phyloP scores from a whole-genome alignment of 768 basidiomycete species.

The Steccherinum ochraceum region DNA sequence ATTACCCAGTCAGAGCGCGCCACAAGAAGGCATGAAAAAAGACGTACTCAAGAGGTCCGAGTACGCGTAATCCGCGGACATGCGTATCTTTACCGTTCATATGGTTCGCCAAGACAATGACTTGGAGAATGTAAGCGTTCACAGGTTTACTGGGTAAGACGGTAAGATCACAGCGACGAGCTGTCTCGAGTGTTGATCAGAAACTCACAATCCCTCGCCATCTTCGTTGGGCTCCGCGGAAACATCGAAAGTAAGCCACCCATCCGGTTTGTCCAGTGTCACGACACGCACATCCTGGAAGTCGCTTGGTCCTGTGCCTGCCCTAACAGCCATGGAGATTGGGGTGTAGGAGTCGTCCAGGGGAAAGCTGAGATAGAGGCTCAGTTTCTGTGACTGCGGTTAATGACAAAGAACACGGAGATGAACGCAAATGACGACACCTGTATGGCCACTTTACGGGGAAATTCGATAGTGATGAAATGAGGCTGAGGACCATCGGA shows the following conservation, averaged over 20 bases:
- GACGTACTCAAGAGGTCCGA: constrained; percentile 77
- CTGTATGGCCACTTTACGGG: constrained; percentile 83
- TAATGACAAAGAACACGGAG: neutral
- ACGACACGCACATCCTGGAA: constrained; percentile 87
- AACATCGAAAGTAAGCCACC: constrained; percentile 88
- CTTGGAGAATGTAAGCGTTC: constrained; percentile 83
- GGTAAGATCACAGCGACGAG: too few species aligned
- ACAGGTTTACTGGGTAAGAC: constrained; percentile 80
- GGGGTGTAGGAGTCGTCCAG: constrained; percentile 98
- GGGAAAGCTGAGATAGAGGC: constrained; percentile 71
- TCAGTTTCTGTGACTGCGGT: constrained; percentile 62
- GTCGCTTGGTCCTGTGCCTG: constrained; percentile 87
- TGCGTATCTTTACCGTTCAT: constrained; percentile 99
- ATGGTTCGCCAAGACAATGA: constrained; percentile 88
- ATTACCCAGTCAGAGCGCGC: neutral
- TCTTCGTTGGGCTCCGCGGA: constrained; percentile 76
- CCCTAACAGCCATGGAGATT: constrained; percentile 81
- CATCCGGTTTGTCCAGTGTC: constrained; percentile 85
- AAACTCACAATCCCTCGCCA: constrained; percentile 67
- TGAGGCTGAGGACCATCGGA: constrained; percentile 97
- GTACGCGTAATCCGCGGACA: constrained; percentile 83
- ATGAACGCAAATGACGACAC: constrained; percentile 33
- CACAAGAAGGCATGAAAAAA: neutral
- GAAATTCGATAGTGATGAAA: constrained; percentile 91
- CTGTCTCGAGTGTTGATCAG: too few species aligned